Evolutionary conservation across 495 filamentous ascomycete genomes (phyloP), one percentile per base, ranked within the genome.

Genomic region (Niebla homalea): DNA sequence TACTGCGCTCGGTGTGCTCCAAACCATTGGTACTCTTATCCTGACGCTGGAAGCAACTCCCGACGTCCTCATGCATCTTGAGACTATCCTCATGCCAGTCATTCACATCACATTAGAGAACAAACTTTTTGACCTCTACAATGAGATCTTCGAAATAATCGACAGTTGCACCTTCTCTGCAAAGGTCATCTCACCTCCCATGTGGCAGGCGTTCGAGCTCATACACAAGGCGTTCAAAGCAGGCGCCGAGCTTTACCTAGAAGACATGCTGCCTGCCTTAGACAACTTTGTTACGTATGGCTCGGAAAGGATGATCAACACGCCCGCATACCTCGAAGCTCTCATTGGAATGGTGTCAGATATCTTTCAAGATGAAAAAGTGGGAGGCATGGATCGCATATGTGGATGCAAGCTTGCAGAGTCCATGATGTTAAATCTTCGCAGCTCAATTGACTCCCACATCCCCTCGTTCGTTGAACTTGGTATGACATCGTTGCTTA

Each of bases 341-440:
- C 72, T 95, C 37, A 88, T 87, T 50, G 79, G 85, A 43, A 98
- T 98, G 79, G 74, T 83, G 19, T 71, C 77, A 42, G 77, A 78
- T 43, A 83, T 83, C 50, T 87, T 87, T 67, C 72, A 74, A 43
- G 87, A 94, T 51, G 81, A 86, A 49, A 94, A 93, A 57, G 85
- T 96, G 46, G 86, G 87, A 23, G 89, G 90, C 21, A 88, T 96
- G 48, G 92, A 98, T 65, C 75, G 93, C 23, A 96, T 98, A 51
- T 96, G 92, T 63, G 92, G 92, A n/a, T 97, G 93, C 79, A 96
- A 96, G 69, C 82, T 98, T 45, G 88, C 93, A 21, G 92, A 98
- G 67, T 84, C 89, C 48, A 79, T 97, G 63, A 95, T 98, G 87
- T 74, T 98, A 38, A 94, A 87, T 64, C 80, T 98, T 20, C 85